A percentile compares a stretch with the other conserved stretches of the same genome.
Conservation (phyloP, 2,329 filamentous ascomycete species). For the Cladosporium sp. region DNA sequence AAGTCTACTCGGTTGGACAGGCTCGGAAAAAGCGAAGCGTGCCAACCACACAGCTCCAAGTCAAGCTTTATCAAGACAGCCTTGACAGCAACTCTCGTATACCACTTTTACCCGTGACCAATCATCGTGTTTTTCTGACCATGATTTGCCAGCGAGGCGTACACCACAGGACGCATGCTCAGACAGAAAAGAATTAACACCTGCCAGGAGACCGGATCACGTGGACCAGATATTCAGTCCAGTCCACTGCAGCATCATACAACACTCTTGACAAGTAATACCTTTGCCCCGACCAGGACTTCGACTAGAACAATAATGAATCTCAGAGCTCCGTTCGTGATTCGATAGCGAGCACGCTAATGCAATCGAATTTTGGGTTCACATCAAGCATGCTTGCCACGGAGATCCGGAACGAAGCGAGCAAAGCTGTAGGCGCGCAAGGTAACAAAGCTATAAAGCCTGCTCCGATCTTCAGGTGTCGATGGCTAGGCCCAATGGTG, state of each 20-base stretch:
- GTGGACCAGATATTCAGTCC: background rate
- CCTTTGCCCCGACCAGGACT: background rate
- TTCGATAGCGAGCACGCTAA: background rate
- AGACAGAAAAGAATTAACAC: background rate
- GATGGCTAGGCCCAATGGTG: slow-evolving; percentile 2
- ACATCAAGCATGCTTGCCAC: background rate
- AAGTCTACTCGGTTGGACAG: background rate
- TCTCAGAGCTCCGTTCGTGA: background rate
- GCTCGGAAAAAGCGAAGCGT: background rate
- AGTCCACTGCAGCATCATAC: background rate
- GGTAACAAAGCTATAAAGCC: background rate
- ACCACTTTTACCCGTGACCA: background rate
- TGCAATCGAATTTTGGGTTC: background rate
- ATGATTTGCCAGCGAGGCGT: background rate
- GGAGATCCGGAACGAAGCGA: background rate
- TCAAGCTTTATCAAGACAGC: background rate
- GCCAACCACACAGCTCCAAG: background rate
- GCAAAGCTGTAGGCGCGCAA: background rate
- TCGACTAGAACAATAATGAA: background rate
- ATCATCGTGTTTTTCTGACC: background rate
- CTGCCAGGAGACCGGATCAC: background rate
- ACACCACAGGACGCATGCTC: background rate
- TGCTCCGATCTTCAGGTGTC: background rate
- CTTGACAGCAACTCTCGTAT: background rate
- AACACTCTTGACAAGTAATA: background rate